Conservation (phyloP, 2,329 filamentous ascomycete genomes). For the Aspergillus ustus region DNA sequence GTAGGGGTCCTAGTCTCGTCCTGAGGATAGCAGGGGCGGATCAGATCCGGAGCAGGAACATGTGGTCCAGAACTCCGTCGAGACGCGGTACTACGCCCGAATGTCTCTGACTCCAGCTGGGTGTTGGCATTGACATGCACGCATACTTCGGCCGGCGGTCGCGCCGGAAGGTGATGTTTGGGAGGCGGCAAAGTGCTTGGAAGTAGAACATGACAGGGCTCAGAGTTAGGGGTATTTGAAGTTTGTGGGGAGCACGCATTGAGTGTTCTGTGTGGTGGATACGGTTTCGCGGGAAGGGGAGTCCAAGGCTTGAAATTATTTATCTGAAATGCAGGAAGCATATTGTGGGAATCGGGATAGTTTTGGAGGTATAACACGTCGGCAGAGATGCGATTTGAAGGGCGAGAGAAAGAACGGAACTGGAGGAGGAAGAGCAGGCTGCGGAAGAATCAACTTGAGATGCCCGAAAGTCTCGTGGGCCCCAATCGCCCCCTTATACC, state of each 20-base stretch:
- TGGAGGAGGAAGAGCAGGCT: background rate
- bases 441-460: constrained; percentile 8
- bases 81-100: too few species aligned
- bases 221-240: background rate
- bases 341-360: background rate
- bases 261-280: background rate
- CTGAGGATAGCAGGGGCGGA: constrained; percentile 8
- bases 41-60: constrained; percentile 10
- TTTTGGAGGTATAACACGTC: background rate
- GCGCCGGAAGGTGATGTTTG: constrained; percentile 21
- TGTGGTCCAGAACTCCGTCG: too few species aligned
- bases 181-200: constrained; percentile 17
- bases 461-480: background rate
- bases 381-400: background rate
- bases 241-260: constrained; percentile 1
- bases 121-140: constrained; percentile 13
- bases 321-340: constrained; percentile 12
- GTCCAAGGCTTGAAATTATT: constrained; percentile 13
- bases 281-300: constrained; percentile 4
- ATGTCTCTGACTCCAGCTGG: background rate
- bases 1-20: constrained; percentile 13
- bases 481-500: constrained; percentile 1
- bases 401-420: background rate
- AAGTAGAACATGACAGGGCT: constrained; percentile 4
- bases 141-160: constrained; percentile 22